Evolutionary conservation across 257 asterid species (phyloP).

Genomic region (Scutellaria galericulata): DNA sequence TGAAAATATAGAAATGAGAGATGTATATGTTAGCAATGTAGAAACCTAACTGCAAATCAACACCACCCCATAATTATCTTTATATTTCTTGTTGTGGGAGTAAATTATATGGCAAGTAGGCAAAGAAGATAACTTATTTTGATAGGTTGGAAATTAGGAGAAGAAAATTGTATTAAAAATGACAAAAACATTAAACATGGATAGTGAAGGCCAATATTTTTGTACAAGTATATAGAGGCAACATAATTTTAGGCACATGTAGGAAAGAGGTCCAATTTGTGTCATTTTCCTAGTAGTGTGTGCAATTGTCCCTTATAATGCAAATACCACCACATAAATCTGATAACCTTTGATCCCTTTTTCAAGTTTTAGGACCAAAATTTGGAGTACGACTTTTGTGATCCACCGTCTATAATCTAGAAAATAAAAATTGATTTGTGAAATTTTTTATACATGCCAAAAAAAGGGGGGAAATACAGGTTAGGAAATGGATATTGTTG

Average conservation of each 20-base stretch:
- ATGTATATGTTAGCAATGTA: too few species aligned
- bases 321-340: constrained; percentile 22
- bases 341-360: constrained; percentile 29
- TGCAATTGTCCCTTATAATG: constrained; percentile 23
- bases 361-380: neutral
- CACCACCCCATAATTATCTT: constrained; percentile 27
- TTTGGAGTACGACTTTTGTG: neutral
- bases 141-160: constrained; percentile 24
- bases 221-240: constrained; percentile 1
- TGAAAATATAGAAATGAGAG: too few species aligned
- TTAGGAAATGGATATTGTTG: neutral
- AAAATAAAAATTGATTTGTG: too few species aligned
- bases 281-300: neutral
- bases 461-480: neutral
- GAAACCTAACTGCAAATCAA: too few species aligned
- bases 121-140: constrained; percentile 1
- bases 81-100: neutral
- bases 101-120: neutral
- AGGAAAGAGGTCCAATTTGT: neutral
- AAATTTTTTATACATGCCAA: too few species aligned
- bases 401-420: too few species aligned
- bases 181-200: constrained; percentile 20
- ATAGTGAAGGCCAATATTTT: constrained; percentile 24
- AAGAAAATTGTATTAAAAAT: constrained; percentile 32
- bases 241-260: constrained; percentile 6